Evolutionary conservation across 805 yeast genomes (phyloP).

Genomic region (Naumovozyma baii): DNA sequence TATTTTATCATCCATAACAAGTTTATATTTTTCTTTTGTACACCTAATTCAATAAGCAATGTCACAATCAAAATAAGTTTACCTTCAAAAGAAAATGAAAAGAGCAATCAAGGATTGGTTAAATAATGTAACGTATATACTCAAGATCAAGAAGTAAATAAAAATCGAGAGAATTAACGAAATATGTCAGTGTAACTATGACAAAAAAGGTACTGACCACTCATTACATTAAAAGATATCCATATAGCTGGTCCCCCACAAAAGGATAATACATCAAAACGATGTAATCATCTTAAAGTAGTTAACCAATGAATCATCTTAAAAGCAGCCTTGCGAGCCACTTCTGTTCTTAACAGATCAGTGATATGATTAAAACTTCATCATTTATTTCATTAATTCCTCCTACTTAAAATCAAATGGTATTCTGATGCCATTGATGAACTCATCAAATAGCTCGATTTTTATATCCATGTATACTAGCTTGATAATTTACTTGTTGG

Average conservation of each 20-base stretch:
- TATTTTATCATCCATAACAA: background rate
- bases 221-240: conserved; percentile 48
- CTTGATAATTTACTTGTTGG: no score
- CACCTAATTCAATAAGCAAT: background rate
- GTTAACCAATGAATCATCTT: conserved; percentile 5
- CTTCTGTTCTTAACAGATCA: conserved; percentile 27
- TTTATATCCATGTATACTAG: no score
- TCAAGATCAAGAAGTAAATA: background rate
- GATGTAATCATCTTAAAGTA: conserved; percentile 8
- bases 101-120: no score
- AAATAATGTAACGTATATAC: background rate
- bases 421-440: no score
- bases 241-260: conserved; percentile 3
- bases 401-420: no score
- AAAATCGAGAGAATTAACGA: background rate
- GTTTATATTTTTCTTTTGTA: background rate
- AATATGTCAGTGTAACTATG: conserved; percentile 38
- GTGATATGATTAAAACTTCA: conserved; percentile 26
- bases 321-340: conserved; percentile 15
- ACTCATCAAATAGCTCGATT: background rate
- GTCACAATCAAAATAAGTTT: no score
- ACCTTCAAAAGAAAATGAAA: no score
- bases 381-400: conserved; percentile 12
- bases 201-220: conserved; percentile 46
- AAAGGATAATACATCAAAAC: conserved; percentile 15